Base-by-base conservation (phyloP, 2,329 filamentous ascomycete genomes). In the Ascochyta koolunga region DNA sequence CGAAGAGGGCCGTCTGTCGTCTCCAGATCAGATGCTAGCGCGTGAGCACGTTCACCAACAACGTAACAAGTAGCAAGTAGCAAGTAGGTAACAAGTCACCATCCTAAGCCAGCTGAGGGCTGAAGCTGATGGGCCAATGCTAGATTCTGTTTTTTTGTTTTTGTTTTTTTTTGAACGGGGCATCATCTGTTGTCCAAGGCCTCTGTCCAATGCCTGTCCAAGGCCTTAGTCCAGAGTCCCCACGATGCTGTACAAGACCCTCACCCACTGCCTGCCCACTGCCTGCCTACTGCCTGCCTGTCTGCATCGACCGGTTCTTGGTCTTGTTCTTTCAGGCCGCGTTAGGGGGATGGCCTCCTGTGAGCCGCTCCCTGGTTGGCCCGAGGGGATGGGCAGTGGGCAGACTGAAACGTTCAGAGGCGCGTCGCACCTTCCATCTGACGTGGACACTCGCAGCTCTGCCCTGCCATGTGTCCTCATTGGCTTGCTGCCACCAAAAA, bases 381-480 rank as follows among this genome's bases (percentile, higher is more conserved):
- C 64, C 56, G 38, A 44, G 56, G 41, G 54, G 32, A 8, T 45
- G 51, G 51, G 29, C 37, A 50, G 44, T 41, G 37, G 6, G 43
- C 38, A 32, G 45, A 51, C 54, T 71, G 67, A 70, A 70, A 70
- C 67, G 58, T 25, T 43, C 60, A 65, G 60, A 67, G 65, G 67
- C 66, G 68, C 65, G 65, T 65, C 64, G 62, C 51, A 32, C 50
- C 46, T 48, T 49, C 56, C 56, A 57, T 66, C 67, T 71, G 66
- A 69, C 68, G 67, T 71, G 67, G 64, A 65, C 44, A 22, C 45
- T 38, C 45, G 9, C 45, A 42, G 40, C 45, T 31, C 63, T 54
- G 45, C 43, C n/a, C 41, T 44, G 50, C 41, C 36, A 33, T 22
- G 38, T 27, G 19, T 35, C 42, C 43, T 58, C 47, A 58, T 62